Conservation (phyloP, 2,329 filamentous ascomycete species). For the Pyricularia sp. region DNA sequence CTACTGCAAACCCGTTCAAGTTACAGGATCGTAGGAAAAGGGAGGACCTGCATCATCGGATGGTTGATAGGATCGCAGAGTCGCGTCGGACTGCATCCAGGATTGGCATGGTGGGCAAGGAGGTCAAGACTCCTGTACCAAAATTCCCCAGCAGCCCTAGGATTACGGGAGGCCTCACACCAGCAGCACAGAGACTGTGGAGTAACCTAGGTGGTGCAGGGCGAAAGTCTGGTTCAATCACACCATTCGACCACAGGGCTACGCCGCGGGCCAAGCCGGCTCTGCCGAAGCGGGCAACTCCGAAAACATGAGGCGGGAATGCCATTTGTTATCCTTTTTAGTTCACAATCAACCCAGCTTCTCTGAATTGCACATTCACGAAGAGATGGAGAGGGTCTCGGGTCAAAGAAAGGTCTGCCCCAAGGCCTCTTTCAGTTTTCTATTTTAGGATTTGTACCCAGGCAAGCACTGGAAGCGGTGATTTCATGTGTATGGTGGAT, state of each 20-base stretch:
- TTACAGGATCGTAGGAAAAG: conserved; percentile 61
- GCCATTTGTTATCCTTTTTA: neutral
- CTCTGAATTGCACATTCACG: neutral
- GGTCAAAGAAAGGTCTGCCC: neutral
- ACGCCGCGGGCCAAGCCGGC: conserved; percentile 3
- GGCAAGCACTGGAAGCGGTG: neutral
- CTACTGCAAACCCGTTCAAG: conserved; percentile 67
- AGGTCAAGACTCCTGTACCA: conserved; percentile 49
- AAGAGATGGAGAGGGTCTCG: neutral
- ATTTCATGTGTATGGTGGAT: neutral
- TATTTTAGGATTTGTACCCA: neutral
- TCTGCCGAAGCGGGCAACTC: conserved; percentile 1
- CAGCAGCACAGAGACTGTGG: conserved; percentile 58
- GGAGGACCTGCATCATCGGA: conserved; percentile 70
- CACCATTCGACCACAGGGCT: conserved; percentile 1
- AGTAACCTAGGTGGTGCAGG: conserved; percentile 40
- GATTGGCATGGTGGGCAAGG: conserved; percentile 46
- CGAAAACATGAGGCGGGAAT: neutral
- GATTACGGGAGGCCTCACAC: conserved; percentile 48
- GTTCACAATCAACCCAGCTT: neutral
- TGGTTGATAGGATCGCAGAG: conserved; percentile 71
- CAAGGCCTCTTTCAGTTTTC: neutral
- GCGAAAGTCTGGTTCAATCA: conserved; percentile 7
- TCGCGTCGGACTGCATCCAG: conserved; percentile 52
- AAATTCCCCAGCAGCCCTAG: conserved; percentile 55